Percentiles rank a stretch among this genome's conserved stretches.
Conservation (phyloP, 192 early-diverging fungal genomes). For the Umbelopsis sp. region DNA sequence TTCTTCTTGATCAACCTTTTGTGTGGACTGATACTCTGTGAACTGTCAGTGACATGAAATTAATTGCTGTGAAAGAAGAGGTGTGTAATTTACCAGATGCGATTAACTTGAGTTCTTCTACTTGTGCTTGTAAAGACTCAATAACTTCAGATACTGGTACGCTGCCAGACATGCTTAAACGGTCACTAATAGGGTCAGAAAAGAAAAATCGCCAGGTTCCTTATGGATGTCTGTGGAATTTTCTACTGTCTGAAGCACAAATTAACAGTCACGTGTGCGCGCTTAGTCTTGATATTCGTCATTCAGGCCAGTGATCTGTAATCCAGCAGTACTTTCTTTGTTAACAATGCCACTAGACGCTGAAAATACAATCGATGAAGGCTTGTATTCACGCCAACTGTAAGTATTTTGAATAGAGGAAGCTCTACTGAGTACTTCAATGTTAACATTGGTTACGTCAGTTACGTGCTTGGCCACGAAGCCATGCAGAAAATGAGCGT, state of each 20-base stretch:
- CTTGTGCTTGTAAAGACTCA: conserved; percentile 25
- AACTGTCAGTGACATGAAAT: neutral
- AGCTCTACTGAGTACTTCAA: neutral
- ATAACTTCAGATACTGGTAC: conserved; percentile 27
- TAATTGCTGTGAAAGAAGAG: neutral
- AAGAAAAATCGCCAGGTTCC: neutral
- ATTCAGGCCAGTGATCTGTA: neutral
- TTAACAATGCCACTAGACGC: conserved; percentile 40
- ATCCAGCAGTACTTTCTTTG: neutral
- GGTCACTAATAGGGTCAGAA: neutral
- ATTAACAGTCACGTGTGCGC: neutral
- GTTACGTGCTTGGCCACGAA: conserved; percentile 89
- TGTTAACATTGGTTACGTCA: conserved; percentile 35
- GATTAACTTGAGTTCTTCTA: conserved; percentile 24
- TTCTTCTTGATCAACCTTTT: too few relatives aligned
- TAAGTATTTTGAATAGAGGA: conserved; percentile 51
- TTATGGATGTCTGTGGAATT: too few relatives aligned
- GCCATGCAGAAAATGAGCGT: conserved; percentile 98
- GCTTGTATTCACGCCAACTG: conserved; percentile 98
- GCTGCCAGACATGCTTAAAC: neutral
- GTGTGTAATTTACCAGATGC: neutral
- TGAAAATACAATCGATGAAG: conserved; percentile 85
- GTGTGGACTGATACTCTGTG: neutral
- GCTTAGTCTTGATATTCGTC: neutral
- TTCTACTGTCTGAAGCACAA: neutral